Base-by-base conservation (phyloP, 495 filamentous ascomycete species). In the Aspergillus ellipticus region DNA sequence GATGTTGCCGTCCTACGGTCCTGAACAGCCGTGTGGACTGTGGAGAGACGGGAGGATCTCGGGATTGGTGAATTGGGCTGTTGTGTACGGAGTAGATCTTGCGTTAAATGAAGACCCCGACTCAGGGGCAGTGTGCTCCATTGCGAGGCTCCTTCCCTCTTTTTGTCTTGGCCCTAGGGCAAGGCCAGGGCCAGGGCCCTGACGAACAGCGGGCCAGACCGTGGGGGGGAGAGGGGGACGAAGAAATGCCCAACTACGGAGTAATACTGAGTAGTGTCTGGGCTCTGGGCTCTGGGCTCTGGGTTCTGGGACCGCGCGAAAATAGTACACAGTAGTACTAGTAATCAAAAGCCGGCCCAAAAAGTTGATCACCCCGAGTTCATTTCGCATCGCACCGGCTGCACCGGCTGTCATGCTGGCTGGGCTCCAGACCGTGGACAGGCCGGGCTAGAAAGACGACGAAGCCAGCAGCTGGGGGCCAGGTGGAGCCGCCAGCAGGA, bases 31-130 rank as follows among this genome's bases (percentile, higher is more conserved):
- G 45, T 26, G 9, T 16, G 26, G 41, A 9, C 33, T 43, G 17
- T 29, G 50, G 43, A 20, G 29, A 51, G 28, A n/a, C 48, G 24
- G 51, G 51, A 45, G 41, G 33, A 37, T 49, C 31, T 46, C 24
- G 33, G 46, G 53, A 26, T 52, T 19, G 20, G 43, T 39, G 37
- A 29, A 46, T 51, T n/a, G 55, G 29, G 33, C 49, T 39, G 41
- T 41, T n/a, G 55, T 52, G 35, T 52, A 37, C 53, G 55, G 55
- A 51, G 59, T 61, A 54, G 54, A 61, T 61, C 59, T 15, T 31
- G 51, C 49, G 49, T 56, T 51, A 24, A 26, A 48, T 53, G 45
- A 50, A 49, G 52, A 51, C 28, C 49, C 41, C 22, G 50, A 49
- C 45, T 43, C 42, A 31, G 42, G 41, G 42, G 41, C 42, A 46